These are phyloP conservation scores for Urochloa ruziziensis DNA, from an alignment of 176 grass and related monocot genomes.

Conservation along the genomic window DNA sequence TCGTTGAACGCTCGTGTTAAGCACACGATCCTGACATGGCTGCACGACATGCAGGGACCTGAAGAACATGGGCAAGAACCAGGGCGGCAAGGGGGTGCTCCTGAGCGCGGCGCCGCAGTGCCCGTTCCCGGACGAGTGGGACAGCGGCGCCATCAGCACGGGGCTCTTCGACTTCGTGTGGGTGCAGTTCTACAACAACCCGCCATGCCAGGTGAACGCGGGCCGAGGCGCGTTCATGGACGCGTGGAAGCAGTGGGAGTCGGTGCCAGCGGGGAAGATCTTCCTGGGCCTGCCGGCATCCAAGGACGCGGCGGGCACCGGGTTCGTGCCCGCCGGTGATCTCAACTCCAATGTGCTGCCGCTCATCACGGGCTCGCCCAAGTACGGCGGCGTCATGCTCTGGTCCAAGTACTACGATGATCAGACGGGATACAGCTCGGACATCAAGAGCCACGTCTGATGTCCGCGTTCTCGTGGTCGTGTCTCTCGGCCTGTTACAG, in stretches of 20 bases:
- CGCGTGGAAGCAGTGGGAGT: slow-evolving; percentile 71
- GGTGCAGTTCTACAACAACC: slow-evolving; percentile 90
- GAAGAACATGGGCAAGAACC: slow-evolving; percentile 35
- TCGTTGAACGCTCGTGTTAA: background rate
- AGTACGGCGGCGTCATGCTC: slow-evolving; percentile 78
- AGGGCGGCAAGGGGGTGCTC: slow-evolving; percentile 37
- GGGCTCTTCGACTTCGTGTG: slow-evolving; percentile 66
- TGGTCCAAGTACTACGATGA: slow-evolving; percentile 76
- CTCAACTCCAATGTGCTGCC: slow-evolving; percentile 59
- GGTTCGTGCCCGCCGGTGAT: slow-evolving; percentile 45
- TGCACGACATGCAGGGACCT: slow-evolving; percentile 26
- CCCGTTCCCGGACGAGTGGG: slow-evolving; percentile 57
- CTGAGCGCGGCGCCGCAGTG: slow-evolving; percentile 82
- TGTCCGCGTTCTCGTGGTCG: background rate
- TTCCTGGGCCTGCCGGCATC: slow-evolving; percentile 69
- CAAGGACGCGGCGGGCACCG: slow-evolving; percentile 31
- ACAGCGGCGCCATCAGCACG: slow-evolving; percentile 45
- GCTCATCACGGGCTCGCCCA: slow-evolving; percentile 43
- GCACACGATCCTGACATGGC: too few species aligned
- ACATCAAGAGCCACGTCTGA: slow-evolving; percentile 53
- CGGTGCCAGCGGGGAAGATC: slow-evolving; percentile 48
- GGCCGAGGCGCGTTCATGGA: slow-evolving; percentile 31
- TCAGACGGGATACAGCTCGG: slow-evolving; percentile 46
- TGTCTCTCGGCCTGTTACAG: background rate
- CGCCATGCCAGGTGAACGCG: slow-evolving; percentile 40